Evolutionary conservation across 805 yeast species (phyloP).

Genomic region (Cyberlindnera mississippiensis): DNA sequence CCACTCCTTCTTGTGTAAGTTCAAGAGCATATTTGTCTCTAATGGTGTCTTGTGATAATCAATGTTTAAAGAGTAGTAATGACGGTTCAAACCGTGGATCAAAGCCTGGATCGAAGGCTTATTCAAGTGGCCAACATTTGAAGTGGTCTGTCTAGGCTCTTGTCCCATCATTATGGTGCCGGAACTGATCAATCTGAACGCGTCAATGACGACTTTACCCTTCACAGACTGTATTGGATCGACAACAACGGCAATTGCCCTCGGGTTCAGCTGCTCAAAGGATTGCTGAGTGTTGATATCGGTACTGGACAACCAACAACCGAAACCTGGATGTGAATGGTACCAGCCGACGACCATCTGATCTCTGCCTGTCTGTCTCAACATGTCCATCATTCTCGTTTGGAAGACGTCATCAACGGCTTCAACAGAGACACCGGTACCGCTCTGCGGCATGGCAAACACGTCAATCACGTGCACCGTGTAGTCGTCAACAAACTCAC

Average conservation of each 20-base stretch:
- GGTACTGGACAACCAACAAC: slow-evolving; percentile 98
- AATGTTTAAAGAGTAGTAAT: slow-evolving; percentile 91
- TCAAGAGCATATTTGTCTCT: slow-evolving; percentile 91
- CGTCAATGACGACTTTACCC: slow-evolving; percentile 98
- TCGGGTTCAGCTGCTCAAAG: slow-evolving; percentile 89
- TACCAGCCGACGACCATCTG: slow-evolving; percentile 99
- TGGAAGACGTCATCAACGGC: slow-evolving; percentile 99
- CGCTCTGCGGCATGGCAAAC: slow-evolving; percentile 98
- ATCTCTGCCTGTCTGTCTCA: slow-evolving; percentile 97
- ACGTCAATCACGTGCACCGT: slow-evolving; percentile 97
- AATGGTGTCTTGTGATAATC: slow-evolving; percentile 89
- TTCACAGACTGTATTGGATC: slow-evolving; percentile 98
- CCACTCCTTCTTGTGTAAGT: slow-evolving; percentile 94
- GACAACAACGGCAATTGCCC: slow-evolving; percentile 97
- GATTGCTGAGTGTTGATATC: slow-evolving; percentile 98
- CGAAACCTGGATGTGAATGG: slow-evolving; percentile 99
- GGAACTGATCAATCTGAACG: slow-evolving; percentile 90
- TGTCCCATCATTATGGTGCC: slow-evolving; percentile 89
- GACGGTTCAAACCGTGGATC: slow-evolving; percentile 95
- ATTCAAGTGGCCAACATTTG: slow-evolving; percentile 90
- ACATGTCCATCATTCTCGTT: slow-evolving; percentile 99
- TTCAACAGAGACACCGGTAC: slow-evolving; percentile 98
- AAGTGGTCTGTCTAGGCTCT: slow-evolving; percentile 97
- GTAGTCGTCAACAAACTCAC: slow-evolving; percentile 95
- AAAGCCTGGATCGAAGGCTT: slow-evolving; percentile 96